Percentiles rank a stretch among this genome's conserved stretches.
Evolutionary conservation across 2,329 filamentous ascomycete genomes (phyloP).

Genomic region (Hyphodiscus sp.): DNA sequence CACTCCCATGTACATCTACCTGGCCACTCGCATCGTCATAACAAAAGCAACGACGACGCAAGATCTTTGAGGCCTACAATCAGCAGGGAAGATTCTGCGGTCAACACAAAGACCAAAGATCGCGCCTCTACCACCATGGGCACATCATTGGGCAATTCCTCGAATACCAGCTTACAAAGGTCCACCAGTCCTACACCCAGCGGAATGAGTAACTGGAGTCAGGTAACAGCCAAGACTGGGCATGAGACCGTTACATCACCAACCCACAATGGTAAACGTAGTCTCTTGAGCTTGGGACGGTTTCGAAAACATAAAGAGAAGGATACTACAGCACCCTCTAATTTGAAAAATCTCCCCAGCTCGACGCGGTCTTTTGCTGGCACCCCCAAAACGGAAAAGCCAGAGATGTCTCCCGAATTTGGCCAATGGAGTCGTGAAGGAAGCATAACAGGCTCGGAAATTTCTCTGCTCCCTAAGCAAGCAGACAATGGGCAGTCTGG

Average conservation of each 20-base stretch:
- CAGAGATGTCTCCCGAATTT: slow-evolving; percentile 21
- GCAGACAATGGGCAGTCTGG: slow-evolving; percentile 17
- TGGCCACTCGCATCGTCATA: slow-evolving; percentile 59
- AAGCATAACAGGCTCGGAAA: slow-evolving; percentile 23
- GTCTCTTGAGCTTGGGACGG: slow-evolving; percentile 24
- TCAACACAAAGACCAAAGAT: slow-evolving; percentile 45
- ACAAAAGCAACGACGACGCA: slow-evolving; percentile 61
- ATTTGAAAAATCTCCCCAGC: slow-evolving; percentile 42
- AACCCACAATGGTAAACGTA: slow-evolving; percentile 24
- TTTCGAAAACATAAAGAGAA: slow-evolving; percentile 42
- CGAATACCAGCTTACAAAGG: slow-evolving; percentile 41
- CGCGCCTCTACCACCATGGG: slow-evolving; percentile 31
- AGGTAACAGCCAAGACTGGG: slow-evolving; percentile 13
- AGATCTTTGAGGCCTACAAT: slow-evolving; percentile 63
- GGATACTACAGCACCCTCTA: slow-evolving; percentile 41
- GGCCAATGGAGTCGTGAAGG: slow-evolving; percentile 27
- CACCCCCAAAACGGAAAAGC: slow-evolving; percentile 16
- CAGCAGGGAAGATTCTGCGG: slow-evolving; percentile 67
- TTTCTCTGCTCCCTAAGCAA: slow-evolving; percentile 14
- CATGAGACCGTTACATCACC: slow-evolving; percentile 44
- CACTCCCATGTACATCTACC: slow-evolving; percentile 57
- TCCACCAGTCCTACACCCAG: slow-evolving; percentile 80
- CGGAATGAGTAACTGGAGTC: slow-evolving; percentile 52
- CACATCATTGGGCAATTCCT: slow-evolving; percentile 21
- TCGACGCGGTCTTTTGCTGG: slow-evolving; percentile 45